A percentile compares a stretch with the other conserved stretches of the same genome.
Evolutionary conservation across 2,329 filamentous ascomycete genomes (phyloP).

Genomic region (Saccharata proteae): DNA sequence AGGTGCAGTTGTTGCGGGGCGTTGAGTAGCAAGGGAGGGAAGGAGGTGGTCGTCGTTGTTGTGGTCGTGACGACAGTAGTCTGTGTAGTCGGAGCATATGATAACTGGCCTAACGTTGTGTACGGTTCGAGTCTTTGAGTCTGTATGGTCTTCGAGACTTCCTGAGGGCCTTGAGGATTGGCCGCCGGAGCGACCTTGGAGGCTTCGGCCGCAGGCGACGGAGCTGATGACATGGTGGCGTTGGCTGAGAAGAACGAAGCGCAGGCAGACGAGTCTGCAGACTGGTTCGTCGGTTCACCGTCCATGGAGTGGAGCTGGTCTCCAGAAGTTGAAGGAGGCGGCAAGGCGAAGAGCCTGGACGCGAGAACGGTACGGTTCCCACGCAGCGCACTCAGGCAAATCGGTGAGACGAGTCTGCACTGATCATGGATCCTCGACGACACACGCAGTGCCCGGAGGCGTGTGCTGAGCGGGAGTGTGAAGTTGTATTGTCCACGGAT

Average conservation of each 20-base stretch:
- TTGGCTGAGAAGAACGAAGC: constrained; percentile 8
- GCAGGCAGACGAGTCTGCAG: constrained; percentile 6
- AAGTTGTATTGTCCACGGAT: too few relatives aligned
- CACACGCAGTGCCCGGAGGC: too few relatives aligned
- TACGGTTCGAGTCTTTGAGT: constrained; percentile 19
- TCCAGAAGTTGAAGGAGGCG: constrained; percentile 10
- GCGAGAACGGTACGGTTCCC: constrained; percentile 14
- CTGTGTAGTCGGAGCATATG: constrained; percentile 50
- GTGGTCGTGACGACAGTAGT: constrained; percentile 74
- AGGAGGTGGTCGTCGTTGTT: constrained; percentile 70
- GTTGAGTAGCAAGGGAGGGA: constrained; percentile 72
- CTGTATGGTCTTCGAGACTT: constrained; percentile 16
- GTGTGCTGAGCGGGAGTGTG: too few relatives aligned
- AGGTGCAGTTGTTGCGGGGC: constrained; percentile 57
- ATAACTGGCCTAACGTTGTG: constrained; percentile 45
- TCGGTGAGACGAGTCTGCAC: constrained; percentile 8
- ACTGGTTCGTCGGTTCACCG: constrained; percentile 5
- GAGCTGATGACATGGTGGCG: background rate
- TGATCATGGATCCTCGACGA: constrained; percentile 8
- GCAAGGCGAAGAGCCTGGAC: constrained; percentile 11
- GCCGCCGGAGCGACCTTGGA: constrained; percentile 2
- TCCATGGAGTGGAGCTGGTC: constrained; percentile 7
- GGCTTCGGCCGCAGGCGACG: constrained; percentile 5
- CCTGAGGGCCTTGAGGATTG: constrained; percentile 16
- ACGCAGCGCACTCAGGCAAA: constrained; percentile 10